A percentile compares a stretch with the other conserved stretches of the same genome.
Conservation (phyloP, 495 filamentous ascomycete genomes). For the Neurospora sp. region DNA sequence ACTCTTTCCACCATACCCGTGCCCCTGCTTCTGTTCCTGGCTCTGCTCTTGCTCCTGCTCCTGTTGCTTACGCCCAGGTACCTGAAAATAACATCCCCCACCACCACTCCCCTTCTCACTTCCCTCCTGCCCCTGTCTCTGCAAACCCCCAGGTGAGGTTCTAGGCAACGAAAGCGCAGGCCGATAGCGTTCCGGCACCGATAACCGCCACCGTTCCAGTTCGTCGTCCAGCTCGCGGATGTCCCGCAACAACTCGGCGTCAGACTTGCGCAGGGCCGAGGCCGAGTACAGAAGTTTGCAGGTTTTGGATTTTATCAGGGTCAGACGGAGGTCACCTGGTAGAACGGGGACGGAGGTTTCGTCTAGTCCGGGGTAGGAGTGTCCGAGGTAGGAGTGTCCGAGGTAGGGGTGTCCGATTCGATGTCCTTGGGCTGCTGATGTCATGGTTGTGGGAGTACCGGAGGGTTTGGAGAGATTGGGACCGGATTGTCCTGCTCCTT, state of each 20-base stretch:
- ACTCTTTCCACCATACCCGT: background rate
- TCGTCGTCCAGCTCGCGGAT: conserved; percentile 45
- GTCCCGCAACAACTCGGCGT: conserved; percentile 41
- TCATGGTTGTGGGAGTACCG: background rate
- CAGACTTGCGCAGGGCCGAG: conserved; percentile 35
- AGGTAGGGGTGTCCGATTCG: background rate
- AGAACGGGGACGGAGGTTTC: conserved; percentile 29
- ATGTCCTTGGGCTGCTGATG: conserved; percentile 7
- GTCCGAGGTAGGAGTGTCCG: background rate
- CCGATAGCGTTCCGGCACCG: conserved; percentile 32
- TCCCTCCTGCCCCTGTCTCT: too few species aligned
- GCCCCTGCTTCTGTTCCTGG: too few species aligned
- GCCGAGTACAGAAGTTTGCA: conserved; percentile 40
- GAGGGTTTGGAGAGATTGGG: background rate
- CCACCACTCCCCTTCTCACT: too few species aligned
- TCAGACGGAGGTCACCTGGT: conserved; percentile 39
- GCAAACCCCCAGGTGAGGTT: conserved; percentile 3
- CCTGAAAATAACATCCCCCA: too few species aligned
- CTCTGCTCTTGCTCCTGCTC: too few species aligned
- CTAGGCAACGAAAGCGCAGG: conserved; percentile 35
- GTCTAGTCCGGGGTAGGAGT: background rate
- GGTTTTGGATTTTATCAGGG: conserved; percentile 40
- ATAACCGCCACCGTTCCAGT: conserved; percentile 40
- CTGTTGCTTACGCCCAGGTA: too few species aligned
- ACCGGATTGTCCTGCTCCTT: background rate